Percentiles rank a stretch among this genome's conserved stretches.
phyloP scores from a whole-genome alignment of 371 early-diverging fungal species.

The Cokeromyces recurvatus region DNA sequence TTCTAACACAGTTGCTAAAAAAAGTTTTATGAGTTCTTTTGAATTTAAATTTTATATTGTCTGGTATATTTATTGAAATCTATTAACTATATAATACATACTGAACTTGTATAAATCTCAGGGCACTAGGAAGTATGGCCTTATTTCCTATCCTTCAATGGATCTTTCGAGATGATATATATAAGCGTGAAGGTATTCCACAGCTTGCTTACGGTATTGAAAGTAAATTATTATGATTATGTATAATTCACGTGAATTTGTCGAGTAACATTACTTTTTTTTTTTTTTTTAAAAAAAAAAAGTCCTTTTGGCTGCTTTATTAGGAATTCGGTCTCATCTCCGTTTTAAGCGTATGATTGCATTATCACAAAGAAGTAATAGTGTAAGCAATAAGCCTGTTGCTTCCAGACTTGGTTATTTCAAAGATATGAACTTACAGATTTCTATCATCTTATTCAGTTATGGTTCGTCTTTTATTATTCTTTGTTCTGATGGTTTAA shows the following conservation, averaged over 20 bases:
- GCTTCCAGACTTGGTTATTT: conserved; percentile 28
- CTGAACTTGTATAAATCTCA: conserved; percentile 1
- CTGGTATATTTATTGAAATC: conserved; percentile 26
- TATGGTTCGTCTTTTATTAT: conserved; percentile 33
- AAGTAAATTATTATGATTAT: conserved; percentile 16
- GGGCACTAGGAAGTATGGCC: conserved; percentile 28
- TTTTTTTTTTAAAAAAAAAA: too few relatives aligned
- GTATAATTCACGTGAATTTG: background rate
- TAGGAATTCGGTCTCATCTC: conserved; percentile 33
- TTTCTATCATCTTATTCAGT: conserved; percentile 21
- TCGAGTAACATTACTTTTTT: too few relatives aligned
- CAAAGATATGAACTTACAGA: conserved; percentile 39
- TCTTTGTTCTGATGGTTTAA: conserved; percentile 42
- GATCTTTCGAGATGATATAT: conserved; percentile 19
- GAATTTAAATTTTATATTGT: conserved; percentile 38
- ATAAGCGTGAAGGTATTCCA: conserved; percentile 29
- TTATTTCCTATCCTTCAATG: conserved; percentile 37
- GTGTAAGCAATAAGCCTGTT: conserved; percentile 4
- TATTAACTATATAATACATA: background rate
- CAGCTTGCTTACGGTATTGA: conserved; percentile 32
- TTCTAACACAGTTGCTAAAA: conserved; percentile 30
- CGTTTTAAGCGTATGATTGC: conserved; percentile 26
- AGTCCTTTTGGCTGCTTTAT: conserved; percentile 14
- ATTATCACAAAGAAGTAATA: conserved; percentile 9
- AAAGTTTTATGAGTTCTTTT: conserved; percentile 35